Conservation (phyloP, 768 basidiomycete genomes). For the Auricularia heimuer region DNA sequence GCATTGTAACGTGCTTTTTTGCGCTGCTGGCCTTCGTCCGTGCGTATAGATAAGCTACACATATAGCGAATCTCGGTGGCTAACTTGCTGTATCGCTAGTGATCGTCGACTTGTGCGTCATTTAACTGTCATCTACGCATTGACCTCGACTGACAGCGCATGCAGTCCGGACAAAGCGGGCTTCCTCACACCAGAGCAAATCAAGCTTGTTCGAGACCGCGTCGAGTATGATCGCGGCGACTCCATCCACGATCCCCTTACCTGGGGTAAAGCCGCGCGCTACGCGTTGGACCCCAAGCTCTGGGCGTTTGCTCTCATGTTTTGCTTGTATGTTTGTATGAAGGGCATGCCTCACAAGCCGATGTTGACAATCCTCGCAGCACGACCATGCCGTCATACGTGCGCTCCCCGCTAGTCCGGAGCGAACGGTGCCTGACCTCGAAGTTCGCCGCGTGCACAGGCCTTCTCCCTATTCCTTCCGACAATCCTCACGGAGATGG, state of each 20-base stretch:
- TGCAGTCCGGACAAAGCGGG: conserved; percentile 19
- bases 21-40: conserved; percentile 9
- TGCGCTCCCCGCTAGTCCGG: no score
- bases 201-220: conserved; percentile 13
- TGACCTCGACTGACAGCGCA: neutral
- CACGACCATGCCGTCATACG: neutral
- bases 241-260: conserved; percentile 15
- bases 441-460: no score
- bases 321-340: conserved; percentile 9
- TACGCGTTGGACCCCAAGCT: conserved; percentile 17
- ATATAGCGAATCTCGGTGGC: neutral
- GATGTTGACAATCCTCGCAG: neutral
- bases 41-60: neutral
- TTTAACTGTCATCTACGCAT: neutral
- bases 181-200: conserved; percentile 19
- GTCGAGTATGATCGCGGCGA: conserved; percentile 21
- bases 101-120: conserved; percentile 18
- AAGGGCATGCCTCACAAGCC: neutral
- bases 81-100: neutral
- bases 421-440: no score
- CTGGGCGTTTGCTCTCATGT: conserved; percentile 17
- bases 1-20: conserved; percentile 13
- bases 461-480: conserved; percentile 17
- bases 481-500: conserved; percentile 14
- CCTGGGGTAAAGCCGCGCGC: conserved; percentile 10